These are phyloP conservation scores for Vanilla planifolia DNA, from an alignment of 106 monocot genomes.

Conservation along the genomic window DNA sequence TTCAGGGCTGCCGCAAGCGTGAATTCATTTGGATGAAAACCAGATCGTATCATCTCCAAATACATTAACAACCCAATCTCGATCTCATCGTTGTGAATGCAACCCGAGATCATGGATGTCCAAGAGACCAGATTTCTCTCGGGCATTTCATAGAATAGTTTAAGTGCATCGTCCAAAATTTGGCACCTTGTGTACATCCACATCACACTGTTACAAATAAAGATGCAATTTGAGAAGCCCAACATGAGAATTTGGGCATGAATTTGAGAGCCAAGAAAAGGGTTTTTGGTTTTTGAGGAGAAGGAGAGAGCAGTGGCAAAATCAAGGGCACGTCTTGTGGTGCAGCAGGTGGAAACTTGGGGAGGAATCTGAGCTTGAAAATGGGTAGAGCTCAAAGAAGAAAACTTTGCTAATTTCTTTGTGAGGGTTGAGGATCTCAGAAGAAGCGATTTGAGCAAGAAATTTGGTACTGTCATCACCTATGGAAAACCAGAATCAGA, in stretches of 20 bases:
- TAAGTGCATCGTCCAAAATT: neutral
- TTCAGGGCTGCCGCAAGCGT: constrained; percentile 18
- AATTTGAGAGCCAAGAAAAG: constrained; percentile 2
- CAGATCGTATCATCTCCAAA: constrained; percentile 10
- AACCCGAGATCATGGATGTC: constrained; percentile 30
- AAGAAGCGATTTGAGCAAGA: neutral
- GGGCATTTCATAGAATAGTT: constrained; percentile 30
- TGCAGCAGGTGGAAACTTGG: neutral
- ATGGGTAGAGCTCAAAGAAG: neutral
- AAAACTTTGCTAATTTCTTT: neutral
- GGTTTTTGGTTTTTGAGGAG: constrained; percentile 2
- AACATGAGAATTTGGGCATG: constrained; percentile 18
- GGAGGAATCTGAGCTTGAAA: neutral
- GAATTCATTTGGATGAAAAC: constrained; percentile 28
- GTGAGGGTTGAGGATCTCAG: neutral
- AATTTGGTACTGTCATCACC: neutral
- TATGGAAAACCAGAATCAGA: neutral
- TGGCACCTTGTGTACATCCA: constrained; percentile 18
- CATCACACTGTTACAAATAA: constrained; percentile 21
- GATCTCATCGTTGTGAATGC: constrained; percentile 6
- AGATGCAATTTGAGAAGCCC: constrained; percentile 19
- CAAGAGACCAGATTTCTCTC: constrained; percentile 31
- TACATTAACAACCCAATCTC: constrained; percentile 11
- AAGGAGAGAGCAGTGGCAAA: constrained; percentile 14
- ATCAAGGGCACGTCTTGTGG: neutral